These are phyloP conservation scores for Dillenia suffruticosa DNA, from an alignment of 164 flowering plant genomes.

Conservation along the genomic window DNA sequence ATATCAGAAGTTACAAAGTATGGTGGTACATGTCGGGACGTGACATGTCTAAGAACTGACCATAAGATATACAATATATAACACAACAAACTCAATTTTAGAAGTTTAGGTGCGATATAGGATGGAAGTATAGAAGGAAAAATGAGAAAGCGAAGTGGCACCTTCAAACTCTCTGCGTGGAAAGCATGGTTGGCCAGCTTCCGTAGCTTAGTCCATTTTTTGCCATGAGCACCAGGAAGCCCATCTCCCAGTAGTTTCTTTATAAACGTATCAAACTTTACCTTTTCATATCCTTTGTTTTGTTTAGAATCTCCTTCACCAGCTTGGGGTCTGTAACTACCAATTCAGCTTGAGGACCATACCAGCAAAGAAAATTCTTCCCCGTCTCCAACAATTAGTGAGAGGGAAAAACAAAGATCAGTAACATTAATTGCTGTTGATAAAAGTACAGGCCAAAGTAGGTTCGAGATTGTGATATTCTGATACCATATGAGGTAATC, in stretches of 20 bases:
- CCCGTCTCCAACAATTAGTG: conserved; percentile 8
- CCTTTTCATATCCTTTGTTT: conserved; percentile 24
- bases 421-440: no score
- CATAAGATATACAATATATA: no score
- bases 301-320: conserved; percentile 33
- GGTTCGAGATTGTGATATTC: background rate
- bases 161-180: conserved; percentile 37
- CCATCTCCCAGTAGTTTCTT: conserved; percentile 45
- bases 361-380: conserved; percentile 29
- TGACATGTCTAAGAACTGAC: no score
- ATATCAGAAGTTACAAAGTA: no score
- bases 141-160: no score
- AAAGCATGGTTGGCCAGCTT: conserved; percentile 40
- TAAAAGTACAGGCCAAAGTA: background rate
- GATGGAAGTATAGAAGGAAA: no score
- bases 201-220: conserved; percentile 38
- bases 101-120: no score
- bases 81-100: no score
- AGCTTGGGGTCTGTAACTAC: conserved; percentile 31
- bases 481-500: conserved; percentile 17
- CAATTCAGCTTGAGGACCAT: conserved; percentile 26
- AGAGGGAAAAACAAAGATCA: background rate
- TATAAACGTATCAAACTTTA: conserved; percentile 3
- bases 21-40: no score
- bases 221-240: conserved; percentile 26